Conservation (phyloP, 768 basidiomycete genomes). For the Boletales sp. region DNA sequence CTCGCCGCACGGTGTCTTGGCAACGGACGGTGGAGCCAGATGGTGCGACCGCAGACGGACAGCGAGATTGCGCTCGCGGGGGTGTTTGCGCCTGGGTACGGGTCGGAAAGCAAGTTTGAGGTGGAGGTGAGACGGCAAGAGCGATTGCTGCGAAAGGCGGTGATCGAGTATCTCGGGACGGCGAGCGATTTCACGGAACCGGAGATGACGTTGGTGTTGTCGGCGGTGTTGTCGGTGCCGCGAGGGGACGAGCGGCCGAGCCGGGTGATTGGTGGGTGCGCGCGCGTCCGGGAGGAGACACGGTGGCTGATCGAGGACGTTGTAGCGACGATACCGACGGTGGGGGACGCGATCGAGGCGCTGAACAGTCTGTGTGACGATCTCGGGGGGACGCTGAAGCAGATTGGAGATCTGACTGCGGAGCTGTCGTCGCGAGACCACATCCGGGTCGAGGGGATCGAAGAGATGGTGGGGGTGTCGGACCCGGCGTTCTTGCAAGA, state of each 20-base stretch:
- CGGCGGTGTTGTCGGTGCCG: constrained; percentile 58
- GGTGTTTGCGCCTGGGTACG: constrained; percentile 51
- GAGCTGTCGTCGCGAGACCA: constrained; percentile 73
- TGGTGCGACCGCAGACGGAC: constrained; percentile 62
- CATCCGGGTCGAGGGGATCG: constrained; percentile 64
- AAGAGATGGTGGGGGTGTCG: constrained; percentile 54
- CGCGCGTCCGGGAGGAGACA: too few relatives aligned
- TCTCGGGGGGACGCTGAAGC: constrained; percentile 57
- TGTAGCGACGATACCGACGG: constrained; percentile 68
- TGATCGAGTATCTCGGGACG: constrained; percentile 65
- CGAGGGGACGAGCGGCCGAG: constrained; percentile 54
- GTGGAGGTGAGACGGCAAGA: constrained; percentile 53
- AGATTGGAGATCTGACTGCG: constrained; percentile 62
- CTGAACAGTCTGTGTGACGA: constrained; percentile 60
- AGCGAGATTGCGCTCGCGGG: constrained; percentile 56
- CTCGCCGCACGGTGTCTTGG: constrained; percentile 72
- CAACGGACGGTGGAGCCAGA: constrained; percentile 52
- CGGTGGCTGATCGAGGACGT: not conserved
- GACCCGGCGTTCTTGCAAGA: constrained; percentile 59
- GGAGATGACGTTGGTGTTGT: constrained; percentile 68
- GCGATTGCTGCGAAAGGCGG: constrained; percentile 53
- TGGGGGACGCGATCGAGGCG: constrained; percentile 70
- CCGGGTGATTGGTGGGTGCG: constrained; percentile 54
- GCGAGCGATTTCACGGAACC: constrained; percentile 78
- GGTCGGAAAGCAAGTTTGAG: constrained; percentile 56